Percentiles rank a stretch among this genome's conserved stretches.
phyloP scores from a whole-genome alignment of 2,329 filamentous ascomycete genomes.

The Alternaria atra region DNA sequence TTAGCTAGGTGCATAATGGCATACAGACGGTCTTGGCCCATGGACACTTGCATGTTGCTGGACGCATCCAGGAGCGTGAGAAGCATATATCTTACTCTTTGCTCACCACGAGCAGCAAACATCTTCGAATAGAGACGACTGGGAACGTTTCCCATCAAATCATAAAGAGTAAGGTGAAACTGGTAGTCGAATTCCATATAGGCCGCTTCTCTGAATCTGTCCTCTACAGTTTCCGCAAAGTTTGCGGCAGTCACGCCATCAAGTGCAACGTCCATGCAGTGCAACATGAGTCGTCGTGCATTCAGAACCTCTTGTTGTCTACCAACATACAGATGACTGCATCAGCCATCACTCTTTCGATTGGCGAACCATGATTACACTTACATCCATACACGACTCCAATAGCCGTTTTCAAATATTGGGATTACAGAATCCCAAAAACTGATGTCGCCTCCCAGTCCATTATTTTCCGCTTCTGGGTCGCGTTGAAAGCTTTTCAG shows the following conservation, averaged over 20 bases:
- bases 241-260: neutral
- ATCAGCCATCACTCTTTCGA: neutral
- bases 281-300: neutral
- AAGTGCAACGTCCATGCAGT: neutral
- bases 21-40: too few relatives aligned
- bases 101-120: too few relatives aligned
- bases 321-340: neutral
- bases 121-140: too few relatives aligned
- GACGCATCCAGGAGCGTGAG: too few relatives aligned
- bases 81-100: too few relatives aligned
- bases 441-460: neutral
- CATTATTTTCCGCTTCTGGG: rapidly evolving
- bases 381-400: neutral
- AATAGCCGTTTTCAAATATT: neutral
- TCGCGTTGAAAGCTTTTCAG: neutral
- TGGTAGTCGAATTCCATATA: too few relatives aligned
- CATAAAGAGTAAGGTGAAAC: too few relatives aligned
- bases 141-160: too few relatives aligned
- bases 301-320: neutral
- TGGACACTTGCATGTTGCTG: too few relatives aligned
- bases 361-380: neutral
- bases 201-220: too few relatives aligned
- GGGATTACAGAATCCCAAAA: neutral
- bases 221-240: neutral
- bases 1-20: too few relatives aligned